These are phyloP conservation scores for Cubamyces sp. DNA, from an alignment of 768 basidiomycete genomes.

Conservation along the genomic window DNA sequence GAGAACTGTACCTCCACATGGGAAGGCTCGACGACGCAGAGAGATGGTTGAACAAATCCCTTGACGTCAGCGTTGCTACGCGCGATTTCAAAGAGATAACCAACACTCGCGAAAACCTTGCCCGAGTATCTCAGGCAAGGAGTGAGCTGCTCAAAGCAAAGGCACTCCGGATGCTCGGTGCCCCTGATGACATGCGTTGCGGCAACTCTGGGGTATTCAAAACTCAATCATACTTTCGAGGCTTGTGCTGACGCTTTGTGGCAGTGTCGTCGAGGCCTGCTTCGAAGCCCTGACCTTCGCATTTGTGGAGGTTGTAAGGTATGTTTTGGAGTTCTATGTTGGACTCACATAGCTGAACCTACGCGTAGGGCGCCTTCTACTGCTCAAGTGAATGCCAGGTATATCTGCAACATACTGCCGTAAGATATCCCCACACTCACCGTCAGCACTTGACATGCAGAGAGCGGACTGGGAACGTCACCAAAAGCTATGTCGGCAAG, in stretches of 20 bases:
- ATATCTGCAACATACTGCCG: neutral
- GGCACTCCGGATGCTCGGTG: constrained; percentile 35
- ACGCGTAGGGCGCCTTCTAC: constrained; percentile 17
- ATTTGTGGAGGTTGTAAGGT: constrained; percentile 26
- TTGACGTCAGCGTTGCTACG: constrained; percentile 37
- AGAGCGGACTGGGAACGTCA: constrained; percentile 18
- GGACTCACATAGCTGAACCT: neutral
- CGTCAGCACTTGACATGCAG: neutral
- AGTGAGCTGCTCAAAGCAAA: constrained; percentile 39
- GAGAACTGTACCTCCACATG: constrained; percentile 41
- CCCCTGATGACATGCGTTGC: constrained; percentile 36
- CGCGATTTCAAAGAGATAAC: constrained; percentile 29
- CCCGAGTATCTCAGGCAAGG: constrained; percentile 39
- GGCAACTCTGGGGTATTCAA: constrained; percentile 31
- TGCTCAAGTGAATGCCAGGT: constrained; percentile 25
- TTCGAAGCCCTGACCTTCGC: constrained; percentile 13
- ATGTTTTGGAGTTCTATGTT: neutral
- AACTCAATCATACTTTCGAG: too few relatives aligned
- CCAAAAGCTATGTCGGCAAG: constrained; percentile 8
- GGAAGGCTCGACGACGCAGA: constrained; percentile 44
- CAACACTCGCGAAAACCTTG: constrained; percentile 44
- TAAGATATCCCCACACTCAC: neutral
- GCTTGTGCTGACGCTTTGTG: neutral
- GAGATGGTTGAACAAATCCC: constrained; percentile 38
- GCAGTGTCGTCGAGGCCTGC: constrained; percentile 15